These are phyloP conservation scores for Boletus rubroflammeus DNA, from an alignment of 768 basidiomycete genomes.

Conservation along the genomic window DNA sequence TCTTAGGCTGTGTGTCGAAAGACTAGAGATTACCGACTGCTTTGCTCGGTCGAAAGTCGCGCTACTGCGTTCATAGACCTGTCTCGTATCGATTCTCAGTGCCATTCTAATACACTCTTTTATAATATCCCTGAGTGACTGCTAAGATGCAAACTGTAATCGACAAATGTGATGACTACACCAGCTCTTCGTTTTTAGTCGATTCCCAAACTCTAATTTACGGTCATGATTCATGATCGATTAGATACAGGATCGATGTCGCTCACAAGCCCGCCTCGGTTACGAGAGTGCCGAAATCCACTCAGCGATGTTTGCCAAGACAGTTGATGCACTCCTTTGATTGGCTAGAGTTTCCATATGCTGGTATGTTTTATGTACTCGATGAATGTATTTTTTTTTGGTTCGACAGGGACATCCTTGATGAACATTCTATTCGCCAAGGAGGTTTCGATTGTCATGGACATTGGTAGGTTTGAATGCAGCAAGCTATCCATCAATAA, in stretches of 20 bases:
- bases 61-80: background rate
- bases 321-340: background rate
- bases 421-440: too few species aligned
- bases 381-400: too few species aligned
- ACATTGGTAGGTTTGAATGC: too few species aligned
- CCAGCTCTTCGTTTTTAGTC: background rate
- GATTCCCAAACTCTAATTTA: background rate
- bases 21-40: background rate
- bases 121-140: background rate
- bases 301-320: background rate
- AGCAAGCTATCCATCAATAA: too few species aligned
- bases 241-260: background rate
- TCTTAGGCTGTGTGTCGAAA: fast-evolving
- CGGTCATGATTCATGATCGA: background rate
- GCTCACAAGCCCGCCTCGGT: background rate
- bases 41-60: background rate
- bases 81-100: background rate
- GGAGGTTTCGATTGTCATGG: too few species aligned
- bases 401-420: too few species aligned
- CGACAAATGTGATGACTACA: background rate
- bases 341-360: background rate
- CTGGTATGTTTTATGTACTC: too few species aligned
- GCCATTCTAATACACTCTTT: slow-evolving; percentile 1
- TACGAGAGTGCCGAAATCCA: background rate
- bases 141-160: background rate